Evolutionary conservation across 495 filamentous ascomycete species (phyloP).

Genomic region (Hypoxylon intermedium): DNA sequence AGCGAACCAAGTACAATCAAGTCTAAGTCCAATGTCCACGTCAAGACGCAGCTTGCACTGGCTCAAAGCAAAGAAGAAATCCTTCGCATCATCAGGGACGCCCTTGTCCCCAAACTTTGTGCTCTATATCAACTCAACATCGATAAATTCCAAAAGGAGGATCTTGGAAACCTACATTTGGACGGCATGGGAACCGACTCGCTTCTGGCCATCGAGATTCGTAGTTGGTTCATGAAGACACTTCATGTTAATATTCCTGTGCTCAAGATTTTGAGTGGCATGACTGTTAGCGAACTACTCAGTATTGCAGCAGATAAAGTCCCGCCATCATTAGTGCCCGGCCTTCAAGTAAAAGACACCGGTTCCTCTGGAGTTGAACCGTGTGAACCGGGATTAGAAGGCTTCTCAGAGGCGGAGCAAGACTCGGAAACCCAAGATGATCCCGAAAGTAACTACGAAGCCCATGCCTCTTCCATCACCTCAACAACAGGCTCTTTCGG

Average conservation of each 20-base stretch:
- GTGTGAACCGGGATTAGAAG: no score
- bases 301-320: not conserved
- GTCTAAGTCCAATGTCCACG: conserved; percentile 3
- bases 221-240: conserved; percentile 52
- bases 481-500: no score
- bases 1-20: not conserved
- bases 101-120: not conserved
- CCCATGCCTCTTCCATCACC: no score
- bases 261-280: conserved; percentile 55
- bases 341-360: not conserved
- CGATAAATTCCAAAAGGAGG: not conserved
- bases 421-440: no score
- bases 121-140: not conserved
- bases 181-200: conserved; percentile 29
- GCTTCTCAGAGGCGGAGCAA: no score
- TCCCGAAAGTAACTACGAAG: no score
- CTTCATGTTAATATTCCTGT: conserved; percentile 53
- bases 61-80: conserved; percentile 18
- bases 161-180: not conserved
- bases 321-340: conserved; percentile 19
- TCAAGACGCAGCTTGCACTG: conserved; percentile 39
- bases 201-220: conserved; percentile 50
- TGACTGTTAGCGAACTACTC: conserved; percentile 32
- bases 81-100: not conserved
- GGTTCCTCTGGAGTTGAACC: no score